A percentile compares a stretch with the other conserved stretches of the same genome.
Evolutionary conservation across 176 grass and related monocot genomes (phyloP).

Genomic region (Panicum miliaceum): DNA sequence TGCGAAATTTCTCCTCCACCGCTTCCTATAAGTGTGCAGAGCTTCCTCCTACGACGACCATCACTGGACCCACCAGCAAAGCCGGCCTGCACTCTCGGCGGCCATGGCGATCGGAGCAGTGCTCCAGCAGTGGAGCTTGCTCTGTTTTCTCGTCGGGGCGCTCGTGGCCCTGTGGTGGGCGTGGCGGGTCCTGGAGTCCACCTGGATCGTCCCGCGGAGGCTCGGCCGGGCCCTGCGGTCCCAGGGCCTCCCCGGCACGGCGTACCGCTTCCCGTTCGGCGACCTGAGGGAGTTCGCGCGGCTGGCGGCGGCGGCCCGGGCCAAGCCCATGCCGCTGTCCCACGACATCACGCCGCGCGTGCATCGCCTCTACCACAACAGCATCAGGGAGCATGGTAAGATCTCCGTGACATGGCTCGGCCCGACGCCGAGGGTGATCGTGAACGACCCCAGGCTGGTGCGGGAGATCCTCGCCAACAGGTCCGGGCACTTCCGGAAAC

Average conservation of each 20-base stretch:
- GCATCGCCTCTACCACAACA: slow-evolving; percentile 9
- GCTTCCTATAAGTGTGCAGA: slow-evolving; percentile 3
- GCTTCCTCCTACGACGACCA: not conserved
- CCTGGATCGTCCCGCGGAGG: slow-evolving; percentile 45
- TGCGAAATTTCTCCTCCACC: not conserved
- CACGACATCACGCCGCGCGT: slow-evolving; percentile 59
- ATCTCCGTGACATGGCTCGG: slow-evolving; percentile 52
- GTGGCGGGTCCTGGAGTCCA: not conserved
- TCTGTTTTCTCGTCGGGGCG: slow-evolving; percentile 23
- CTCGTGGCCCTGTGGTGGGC: slow-evolving; percentile 34
- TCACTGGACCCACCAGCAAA: not conserved
- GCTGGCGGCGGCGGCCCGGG: not conserved
- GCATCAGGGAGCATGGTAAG: slow-evolving; percentile 55
- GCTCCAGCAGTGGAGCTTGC: slow-evolving; percentile 14
- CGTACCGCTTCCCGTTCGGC: slow-evolving; percentile 49
- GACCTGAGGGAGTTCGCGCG: slow-evolving; percentile 44
- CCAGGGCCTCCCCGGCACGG: slow-evolving; percentile 56
- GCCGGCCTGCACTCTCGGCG: not conserved
- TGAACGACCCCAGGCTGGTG: slow-evolving; percentile 45
- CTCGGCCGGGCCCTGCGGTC: slow-evolving; percentile 40
- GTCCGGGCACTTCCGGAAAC: slow-evolving; percentile 33
- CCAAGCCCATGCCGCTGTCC: slow-evolving; percentile 51
- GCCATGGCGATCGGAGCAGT: slow-evolving; percentile 13
- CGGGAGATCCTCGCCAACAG: slow-evolving; percentile 62
- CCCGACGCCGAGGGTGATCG: slow-evolving; percentile 34